Conservation (phyloP, 73 alveolate species). For the Symbiodinium pilosum region DNA sequence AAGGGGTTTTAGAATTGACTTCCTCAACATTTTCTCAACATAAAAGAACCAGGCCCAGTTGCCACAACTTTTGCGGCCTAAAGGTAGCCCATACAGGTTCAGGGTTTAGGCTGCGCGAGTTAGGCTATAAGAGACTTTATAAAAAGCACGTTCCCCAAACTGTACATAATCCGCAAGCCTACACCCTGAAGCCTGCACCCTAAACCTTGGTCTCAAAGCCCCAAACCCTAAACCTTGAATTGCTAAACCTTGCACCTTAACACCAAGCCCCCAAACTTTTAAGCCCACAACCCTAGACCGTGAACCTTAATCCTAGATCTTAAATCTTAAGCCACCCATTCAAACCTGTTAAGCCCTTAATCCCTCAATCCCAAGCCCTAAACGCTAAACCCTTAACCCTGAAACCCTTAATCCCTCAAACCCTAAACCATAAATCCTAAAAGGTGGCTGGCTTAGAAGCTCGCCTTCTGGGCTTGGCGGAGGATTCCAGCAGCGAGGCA, state of each 20-base stretch:
- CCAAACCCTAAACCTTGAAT: too few species aligned
- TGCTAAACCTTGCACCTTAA: too few species aligned
- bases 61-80: too few species aligned
- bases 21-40: too few species aligned
- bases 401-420: background rate
- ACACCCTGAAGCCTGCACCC: background rate
- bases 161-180: background rate
- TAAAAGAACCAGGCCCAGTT: too few species aligned
- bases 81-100: too few species aligned
- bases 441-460: slow-evolving; percentile 85
- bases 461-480: slow-evolving; percentile 66
- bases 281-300: background rate
- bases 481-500: slow-evolving; percentile 64
- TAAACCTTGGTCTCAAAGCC: background rate
- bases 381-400: background rate
- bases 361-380: background rate
- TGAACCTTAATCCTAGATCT: background rate
- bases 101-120: too few species aligned
- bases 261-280: too few species aligned
- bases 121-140: too few species aligned
- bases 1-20: too few species aligned
- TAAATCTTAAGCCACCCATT: background rate
- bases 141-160: too few species aligned
- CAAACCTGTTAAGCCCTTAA: background rate
- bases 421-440: background rate